These are phyloP conservation scores for Sarocladiaceae sp. DNA, from an alignment of 2,329 filamentous ascomycete species.

Conservation along the genomic window DNA sequence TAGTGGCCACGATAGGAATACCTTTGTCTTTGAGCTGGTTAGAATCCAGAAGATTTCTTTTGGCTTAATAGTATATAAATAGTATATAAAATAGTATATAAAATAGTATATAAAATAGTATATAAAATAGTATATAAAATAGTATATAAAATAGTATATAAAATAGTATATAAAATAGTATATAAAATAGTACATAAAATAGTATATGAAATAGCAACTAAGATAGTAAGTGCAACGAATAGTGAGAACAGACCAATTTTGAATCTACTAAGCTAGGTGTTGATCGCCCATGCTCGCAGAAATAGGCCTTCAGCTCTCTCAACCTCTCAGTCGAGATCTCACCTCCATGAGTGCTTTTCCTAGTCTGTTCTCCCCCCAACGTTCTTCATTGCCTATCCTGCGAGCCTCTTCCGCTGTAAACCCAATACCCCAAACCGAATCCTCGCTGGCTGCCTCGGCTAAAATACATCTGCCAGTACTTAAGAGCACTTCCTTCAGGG, in stretches of 20 bases:
- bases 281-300: not conserved
- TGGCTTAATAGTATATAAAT: too few relatives aligned
- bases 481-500: conserved; percentile 24
- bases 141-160: too few relatives aligned
- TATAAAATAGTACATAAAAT: too few relatives aligned
- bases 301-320: conserved; percentile 1
- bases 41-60: too few relatives aligned
- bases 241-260: not conserved
- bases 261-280: conserved; percentile 1
- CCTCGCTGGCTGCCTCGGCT: conserved; percentile 24
- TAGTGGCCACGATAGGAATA: too few relatives aligned
- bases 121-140: too few relatives aligned
- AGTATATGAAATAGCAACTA: too few relatives aligned
- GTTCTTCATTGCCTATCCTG: conserved; percentile 16
- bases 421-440: conserved; percentile 30
- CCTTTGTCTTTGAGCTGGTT: too few relatives aligned
- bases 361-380: conserved; percentile 27
- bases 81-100: too few relatives aligned
- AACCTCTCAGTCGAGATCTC: conserved; percentile 7
- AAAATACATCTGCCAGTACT: conserved; percentile 26
- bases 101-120: too few relatives aligned
- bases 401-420: conserved; percentile 14
- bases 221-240: too few relatives aligned
- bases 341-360: conserved; percentile 25
- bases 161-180: too few relatives aligned